These are phyloP conservation scores for Pyrus betulifolia DNA, from an alignment of 306 rosid species.

Conservation along the genomic window DNA sequence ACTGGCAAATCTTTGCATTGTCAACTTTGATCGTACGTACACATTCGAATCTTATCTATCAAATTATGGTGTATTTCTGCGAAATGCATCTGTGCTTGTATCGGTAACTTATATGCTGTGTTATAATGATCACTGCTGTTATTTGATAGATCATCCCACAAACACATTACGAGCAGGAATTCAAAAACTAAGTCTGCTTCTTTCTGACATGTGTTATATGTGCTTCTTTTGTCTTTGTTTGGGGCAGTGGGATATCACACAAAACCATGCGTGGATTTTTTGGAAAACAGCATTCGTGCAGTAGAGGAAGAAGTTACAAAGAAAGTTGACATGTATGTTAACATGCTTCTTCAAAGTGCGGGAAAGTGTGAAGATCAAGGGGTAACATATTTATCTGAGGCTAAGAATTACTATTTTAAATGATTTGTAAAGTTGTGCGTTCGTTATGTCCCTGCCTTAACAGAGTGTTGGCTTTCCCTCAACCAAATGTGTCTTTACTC, in stretches of 20 bases:
- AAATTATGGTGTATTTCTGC: neutral
- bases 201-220: neutral
- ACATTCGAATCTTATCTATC: neutral
- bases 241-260: constrained; percentile 63
- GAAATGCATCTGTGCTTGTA: neutral
- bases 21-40: neutral
- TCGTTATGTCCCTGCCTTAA: neutral
- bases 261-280: constrained; percentile 45
- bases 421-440: neutral
- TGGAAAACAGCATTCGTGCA: constrained; percentile 47
- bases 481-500: neutral
- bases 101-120: neutral
- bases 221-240: neutral
- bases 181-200: neutral
- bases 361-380: constrained; percentile 41
- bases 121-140: neutral
- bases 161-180: neutral
- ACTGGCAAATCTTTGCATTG: neutral
- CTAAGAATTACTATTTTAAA: neutral
- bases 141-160: neutral
- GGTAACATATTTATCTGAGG: constrained; percentile 30
- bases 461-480: neutral
- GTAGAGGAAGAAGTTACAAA: constrained; percentile 70
- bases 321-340: constrained; percentile 57
- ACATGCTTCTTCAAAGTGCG: constrained; percentile 43